These are phyloP conservation scores for Avena sativa DNA, from an alignment of 176 grass and related monocot genomes.

Conservation along the genomic window DNA sequence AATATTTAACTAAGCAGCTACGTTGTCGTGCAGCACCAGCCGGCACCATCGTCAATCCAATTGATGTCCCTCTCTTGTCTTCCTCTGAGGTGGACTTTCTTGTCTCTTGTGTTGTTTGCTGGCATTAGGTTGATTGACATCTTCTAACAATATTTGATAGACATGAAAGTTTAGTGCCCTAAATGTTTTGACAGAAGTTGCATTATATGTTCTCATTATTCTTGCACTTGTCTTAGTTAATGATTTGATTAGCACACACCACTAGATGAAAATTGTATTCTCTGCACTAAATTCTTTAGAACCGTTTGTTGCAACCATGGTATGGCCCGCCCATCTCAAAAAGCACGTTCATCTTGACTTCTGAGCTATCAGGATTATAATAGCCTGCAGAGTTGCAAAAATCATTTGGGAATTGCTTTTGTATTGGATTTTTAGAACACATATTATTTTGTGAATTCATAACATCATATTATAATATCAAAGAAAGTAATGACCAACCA, in stretches of 20 bases:
- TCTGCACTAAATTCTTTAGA: neutral
- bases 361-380: constrained; percentile 7
- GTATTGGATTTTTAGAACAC: neutral
- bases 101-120: constrained; percentile 28
- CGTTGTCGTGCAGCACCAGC: constrained; percentile 50
- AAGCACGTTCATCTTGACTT: neutral
- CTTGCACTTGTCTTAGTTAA: constrained; percentile 12
- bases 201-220: constrained; percentile 8
- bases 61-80: constrained; percentile 69
- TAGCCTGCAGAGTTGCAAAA: neutral
- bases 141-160: neutral
- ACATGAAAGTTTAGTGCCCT: constrained; percentile 4
- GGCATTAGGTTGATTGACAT: constrained; percentile 9
- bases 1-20: constrained; percentile 42
- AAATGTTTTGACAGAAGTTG: neutral
- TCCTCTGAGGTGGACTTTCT: constrained; percentile 61
- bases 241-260: neutral
- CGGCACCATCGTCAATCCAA: constrained; percentile 32
- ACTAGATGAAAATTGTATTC: constrained; percentile 1
- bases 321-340: neutral
- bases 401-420: neutral
- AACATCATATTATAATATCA: constrained; percentile 14
- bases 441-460: neutral
- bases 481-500: neutral
- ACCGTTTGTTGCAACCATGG: neutral